Conservation (phyloP, 345 rosid genomes). For the Heritiera fomes region DNA sequence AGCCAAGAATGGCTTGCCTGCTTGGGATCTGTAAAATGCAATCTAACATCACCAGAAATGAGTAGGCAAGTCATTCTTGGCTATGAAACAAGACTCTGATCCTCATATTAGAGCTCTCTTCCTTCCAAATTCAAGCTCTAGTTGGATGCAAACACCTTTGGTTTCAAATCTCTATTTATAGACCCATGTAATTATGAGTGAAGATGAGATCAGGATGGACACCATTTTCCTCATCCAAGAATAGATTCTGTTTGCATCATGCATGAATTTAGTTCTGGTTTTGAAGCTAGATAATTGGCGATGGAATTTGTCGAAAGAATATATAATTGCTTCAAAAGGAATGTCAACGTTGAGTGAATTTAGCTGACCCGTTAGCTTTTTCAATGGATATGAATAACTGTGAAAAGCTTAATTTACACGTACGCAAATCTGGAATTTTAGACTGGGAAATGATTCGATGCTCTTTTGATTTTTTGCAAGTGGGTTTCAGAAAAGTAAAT, state of each 20-base stretch:
- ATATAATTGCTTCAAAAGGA: slow-evolving; percentile 5
- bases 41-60: not conserved
- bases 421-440: not conserved
- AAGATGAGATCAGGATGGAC: not conserved
- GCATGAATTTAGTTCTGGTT: not conserved
- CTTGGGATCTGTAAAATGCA: not conserved
- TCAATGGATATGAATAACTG: not conserved
- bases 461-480: not conserved
- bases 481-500: not conserved
- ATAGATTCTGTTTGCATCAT: not conserved
- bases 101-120: slow-evolving; percentile 12
- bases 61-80: slow-evolving; percentile 20
- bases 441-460: not conserved
- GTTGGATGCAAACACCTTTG: not conserved
- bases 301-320: not conserved
- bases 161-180: slow-evolving; percentile 1
- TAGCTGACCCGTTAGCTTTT: not conserved
- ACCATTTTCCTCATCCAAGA: not conserved
- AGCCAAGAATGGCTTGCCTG: slow-evolving; percentile 16
- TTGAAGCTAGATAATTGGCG: not conserved
- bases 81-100: slow-evolving; percentile 12
- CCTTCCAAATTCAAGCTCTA: not conserved
- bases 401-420: not conserved
- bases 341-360: slow-evolving; percentile 10
- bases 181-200: not conserved